Percentiles rank a stretch among this genome's conserved stretches.
Evolutionary conservation across 768 basidiomycete species (phyloP).

Genomic region (Lenzites betulinus): DNA sequence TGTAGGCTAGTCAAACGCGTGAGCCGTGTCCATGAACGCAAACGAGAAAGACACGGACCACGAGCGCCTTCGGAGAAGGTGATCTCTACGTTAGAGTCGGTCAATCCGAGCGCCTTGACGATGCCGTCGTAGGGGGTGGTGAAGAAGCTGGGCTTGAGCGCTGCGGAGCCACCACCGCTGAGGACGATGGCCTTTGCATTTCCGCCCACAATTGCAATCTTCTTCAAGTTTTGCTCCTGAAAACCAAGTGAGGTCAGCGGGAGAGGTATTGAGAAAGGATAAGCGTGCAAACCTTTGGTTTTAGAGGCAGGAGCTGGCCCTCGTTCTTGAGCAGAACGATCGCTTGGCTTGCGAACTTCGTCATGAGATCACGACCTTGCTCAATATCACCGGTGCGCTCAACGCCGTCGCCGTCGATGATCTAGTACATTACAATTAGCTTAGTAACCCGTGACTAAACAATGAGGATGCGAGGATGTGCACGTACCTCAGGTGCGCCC

Average conservation of each 20-base stretch:
- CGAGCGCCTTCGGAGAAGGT: slow-evolving; percentile 70
- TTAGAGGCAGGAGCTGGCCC: slow-evolving; percentile 52
- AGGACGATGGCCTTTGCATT: slow-evolving; percentile 65
- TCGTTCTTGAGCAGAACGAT: slow-evolving; percentile 81
- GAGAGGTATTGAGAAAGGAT: background rate
- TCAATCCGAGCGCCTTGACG: slow-evolving; percentile 50
- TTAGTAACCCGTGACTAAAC: too few species aligned
- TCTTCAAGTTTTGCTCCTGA: slow-evolving; percentile 48
- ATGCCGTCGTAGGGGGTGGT: slow-evolving; percentile 79
- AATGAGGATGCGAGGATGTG: background rate
- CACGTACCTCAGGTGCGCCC: slow-evolving; percentile 61
- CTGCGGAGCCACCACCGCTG: slow-evolving; percentile 74
- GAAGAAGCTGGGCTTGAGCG: slow-evolving; percentile 74
- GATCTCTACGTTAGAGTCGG: slow-evolving; percentile 49
- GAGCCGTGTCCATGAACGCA: background rate
- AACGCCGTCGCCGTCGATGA: slow-evolving; percentile 69
- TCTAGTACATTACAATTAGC: slow-evolving; percentile 34
- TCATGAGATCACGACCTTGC: slow-evolving; percentile 64
- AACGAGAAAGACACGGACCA: slow-evolving; percentile 42
- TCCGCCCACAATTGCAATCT: slow-evolving; percentile 74
- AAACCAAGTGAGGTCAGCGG: background rate
- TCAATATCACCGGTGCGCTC: slow-evolving; percentile 65
- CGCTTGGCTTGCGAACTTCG: slow-evolving; percentile 63
- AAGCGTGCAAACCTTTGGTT: slow-evolving; percentile 30
- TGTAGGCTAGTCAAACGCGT: slow-evolving; percentile 47